Evolutionary conservation across 2,329 filamentous ascomycete genomes (phyloP).

Genomic region (Calonectria henricotiae): DNA sequence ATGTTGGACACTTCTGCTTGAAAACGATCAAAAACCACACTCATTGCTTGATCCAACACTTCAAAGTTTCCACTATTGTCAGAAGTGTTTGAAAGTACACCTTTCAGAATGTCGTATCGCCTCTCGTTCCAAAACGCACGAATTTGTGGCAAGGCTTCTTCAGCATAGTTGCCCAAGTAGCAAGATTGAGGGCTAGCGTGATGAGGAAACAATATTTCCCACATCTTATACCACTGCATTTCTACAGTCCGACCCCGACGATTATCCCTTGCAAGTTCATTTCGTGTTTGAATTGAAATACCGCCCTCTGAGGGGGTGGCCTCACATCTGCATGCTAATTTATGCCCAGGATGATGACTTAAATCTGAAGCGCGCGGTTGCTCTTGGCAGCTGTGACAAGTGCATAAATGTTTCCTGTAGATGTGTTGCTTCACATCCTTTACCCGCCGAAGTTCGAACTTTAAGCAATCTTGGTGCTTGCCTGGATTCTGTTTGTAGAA

Average conservation of each 20-base stretch:
- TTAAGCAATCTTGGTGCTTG: conserved; percentile 10
- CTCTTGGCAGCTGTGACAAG: background rate
- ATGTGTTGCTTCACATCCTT: conserved; percentile 20
- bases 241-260: background rate
- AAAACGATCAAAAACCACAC: background rate
- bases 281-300: background rate
- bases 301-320: background rate
- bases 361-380: background rate
- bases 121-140: background rate
- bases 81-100: background rate
- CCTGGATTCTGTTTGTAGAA: conserved; percentile 6
- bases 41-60: background rate
- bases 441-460: conserved; percentile 7
- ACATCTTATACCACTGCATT: conserved; percentile 11
- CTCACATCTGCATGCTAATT: background rate
- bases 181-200: background rate
- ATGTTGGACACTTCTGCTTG: background rate
- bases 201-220: background rate
- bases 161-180: conserved; percentile 9
- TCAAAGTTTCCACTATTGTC: background rate
- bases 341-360: too few relatives aligned
- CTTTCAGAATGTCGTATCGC: background rate
- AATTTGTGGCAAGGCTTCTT: conserved; percentile 2
- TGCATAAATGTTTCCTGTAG: background rate
- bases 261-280: background rate